These are phyloP conservation scores for Avena insularis DNA, from an alignment of 176 grass and related monocot species.

Conservation along the genomic window DNA sequence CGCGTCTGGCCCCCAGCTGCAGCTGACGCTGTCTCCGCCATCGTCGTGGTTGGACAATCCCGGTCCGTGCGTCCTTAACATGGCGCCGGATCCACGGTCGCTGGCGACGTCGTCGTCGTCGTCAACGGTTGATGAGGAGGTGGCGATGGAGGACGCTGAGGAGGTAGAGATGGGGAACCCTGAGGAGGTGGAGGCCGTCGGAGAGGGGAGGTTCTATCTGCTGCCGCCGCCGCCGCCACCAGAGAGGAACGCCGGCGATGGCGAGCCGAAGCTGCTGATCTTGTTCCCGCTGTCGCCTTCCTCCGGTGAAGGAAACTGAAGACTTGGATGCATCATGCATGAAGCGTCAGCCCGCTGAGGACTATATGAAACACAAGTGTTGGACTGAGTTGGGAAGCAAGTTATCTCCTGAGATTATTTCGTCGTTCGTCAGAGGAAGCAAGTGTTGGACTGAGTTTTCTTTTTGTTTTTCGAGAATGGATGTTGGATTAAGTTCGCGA, in stretches of 20 bases:
- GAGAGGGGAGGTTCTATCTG: conserved; percentile 44
- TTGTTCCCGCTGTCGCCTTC: conserved; percentile 30
- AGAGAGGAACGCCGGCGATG: background rate
- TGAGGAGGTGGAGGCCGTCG: conserved; percentile 46
- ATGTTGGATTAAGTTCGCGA: background rate
- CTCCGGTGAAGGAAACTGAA: background rate
- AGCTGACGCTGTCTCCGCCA: background rate
- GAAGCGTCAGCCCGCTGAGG: background rate
- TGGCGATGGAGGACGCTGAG: too few species aligned
- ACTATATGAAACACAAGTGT: too few species aligned
- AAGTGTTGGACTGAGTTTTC: too few species aligned
- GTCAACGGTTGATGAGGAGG: too few species aligned
- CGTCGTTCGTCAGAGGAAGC: background rate
- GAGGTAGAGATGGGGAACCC: background rate
- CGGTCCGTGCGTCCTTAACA: background rate
- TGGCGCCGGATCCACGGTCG: background rate
- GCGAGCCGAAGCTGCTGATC: conserved; percentile 29
- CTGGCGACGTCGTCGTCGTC: too few species aligned
- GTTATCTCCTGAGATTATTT: background rate
- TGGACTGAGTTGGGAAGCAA: too few species aligned
- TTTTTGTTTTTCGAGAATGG: background rate
- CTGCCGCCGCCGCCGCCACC: conserved; percentile 3
- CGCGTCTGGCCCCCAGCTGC: too few species aligned
- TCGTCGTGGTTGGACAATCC: background rate
- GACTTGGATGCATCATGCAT: background rate